Conservation (phyloP, 352 stramenopile genomes). For the Pilasporangium apinafurcum region DNA sequence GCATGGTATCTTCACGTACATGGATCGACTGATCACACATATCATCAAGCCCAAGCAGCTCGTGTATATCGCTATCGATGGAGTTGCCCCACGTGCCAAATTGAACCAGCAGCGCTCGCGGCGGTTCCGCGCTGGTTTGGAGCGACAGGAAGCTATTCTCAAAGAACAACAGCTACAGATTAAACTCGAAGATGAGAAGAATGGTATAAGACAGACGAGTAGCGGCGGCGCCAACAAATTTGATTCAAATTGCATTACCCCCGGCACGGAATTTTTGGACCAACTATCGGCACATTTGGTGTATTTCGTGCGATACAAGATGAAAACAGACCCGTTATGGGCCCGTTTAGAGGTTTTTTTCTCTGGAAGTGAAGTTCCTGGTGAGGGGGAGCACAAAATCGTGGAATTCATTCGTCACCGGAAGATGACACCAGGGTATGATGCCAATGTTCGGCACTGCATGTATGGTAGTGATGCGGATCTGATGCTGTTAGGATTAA, state of each 20-base stretch:
- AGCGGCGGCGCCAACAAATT: conserved; percentile 76
- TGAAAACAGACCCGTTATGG: conserved; percentile 95
- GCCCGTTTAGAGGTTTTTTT: conserved; percentile 95
- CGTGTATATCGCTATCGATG: conserved; percentile 99
- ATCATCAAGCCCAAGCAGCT: conserved; percentile 97
- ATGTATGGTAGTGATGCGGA: conserved; percentile 99
- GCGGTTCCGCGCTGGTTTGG: conserved; percentile 88
- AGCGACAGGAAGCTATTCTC: conserved; percentile 62
- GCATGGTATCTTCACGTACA: conserved; percentile 85
- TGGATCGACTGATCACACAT: conserved; percentile 94
- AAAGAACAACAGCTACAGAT: conserved; percentile 69
- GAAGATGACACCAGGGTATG: conserved; percentile 90
- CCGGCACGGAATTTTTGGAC: conserved; percentile 98
- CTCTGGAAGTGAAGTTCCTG: conserved; percentile 95
- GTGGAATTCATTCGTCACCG: conserved; percentile 96
- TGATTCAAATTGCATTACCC: conserved; percentile 99
- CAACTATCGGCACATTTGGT: conserved; percentile 88
- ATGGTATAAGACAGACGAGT: conserved; percentile 20
- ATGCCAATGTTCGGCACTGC: conserved; percentile 95
- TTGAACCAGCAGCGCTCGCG: conserved; percentile 99
- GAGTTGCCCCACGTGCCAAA: conserved; percentile 97
- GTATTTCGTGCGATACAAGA: conserved; percentile 95
- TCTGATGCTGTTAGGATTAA: conserved; percentile 97
- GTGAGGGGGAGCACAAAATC: conserved; percentile 99
- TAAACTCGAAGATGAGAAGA: conserved; percentile 72